Conservation (phyloP, 176 grass and related monocot species). For the Oryza rufipogon region DNA sequence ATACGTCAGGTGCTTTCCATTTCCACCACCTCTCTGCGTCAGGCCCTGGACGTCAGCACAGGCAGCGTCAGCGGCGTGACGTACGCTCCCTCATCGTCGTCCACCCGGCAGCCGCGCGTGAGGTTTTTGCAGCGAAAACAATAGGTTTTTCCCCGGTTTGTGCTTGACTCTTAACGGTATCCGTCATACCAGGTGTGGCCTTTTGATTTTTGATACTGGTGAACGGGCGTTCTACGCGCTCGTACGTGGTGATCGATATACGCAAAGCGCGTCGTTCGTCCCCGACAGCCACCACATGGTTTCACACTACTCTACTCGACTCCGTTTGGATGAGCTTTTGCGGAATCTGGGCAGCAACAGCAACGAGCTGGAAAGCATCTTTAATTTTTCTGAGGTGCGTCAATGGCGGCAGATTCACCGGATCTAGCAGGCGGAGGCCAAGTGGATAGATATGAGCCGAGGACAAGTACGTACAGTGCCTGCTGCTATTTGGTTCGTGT, state of each 20-base stretch:
- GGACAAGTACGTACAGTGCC: too few species aligned
- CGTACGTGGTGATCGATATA: neutral
- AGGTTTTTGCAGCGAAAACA: too few species aligned
- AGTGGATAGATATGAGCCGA: too few species aligned
- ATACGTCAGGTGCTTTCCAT: too few species aligned
- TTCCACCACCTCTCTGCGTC: neutral
- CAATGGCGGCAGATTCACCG: neutral
- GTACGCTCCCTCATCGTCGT: neutral
- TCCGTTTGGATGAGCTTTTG: neutral
- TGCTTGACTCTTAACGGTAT: neutral
- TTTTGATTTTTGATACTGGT: neutral
- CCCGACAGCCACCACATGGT: neutral
- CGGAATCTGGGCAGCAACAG: neutral
- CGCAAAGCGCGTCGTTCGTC: neutral
- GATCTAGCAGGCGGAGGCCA: neutral
- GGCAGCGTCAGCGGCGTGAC: slow-evolving; percentile 22
- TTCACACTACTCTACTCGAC: neutral
- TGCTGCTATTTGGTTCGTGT: too few species aligned
- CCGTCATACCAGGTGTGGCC: neutral
- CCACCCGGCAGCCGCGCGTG: too few species aligned
- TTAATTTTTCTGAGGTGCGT: neutral
- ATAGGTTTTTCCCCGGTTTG: too few species aligned
- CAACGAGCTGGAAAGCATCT: neutral
- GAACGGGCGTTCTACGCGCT: neutral
- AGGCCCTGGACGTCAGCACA: neutral